These are phyloP conservation scores for Lasiodiplodia theobromae DNA, from an alignment of 2,329 filamentous ascomycete species.

Conservation along the genomic window DNA sequence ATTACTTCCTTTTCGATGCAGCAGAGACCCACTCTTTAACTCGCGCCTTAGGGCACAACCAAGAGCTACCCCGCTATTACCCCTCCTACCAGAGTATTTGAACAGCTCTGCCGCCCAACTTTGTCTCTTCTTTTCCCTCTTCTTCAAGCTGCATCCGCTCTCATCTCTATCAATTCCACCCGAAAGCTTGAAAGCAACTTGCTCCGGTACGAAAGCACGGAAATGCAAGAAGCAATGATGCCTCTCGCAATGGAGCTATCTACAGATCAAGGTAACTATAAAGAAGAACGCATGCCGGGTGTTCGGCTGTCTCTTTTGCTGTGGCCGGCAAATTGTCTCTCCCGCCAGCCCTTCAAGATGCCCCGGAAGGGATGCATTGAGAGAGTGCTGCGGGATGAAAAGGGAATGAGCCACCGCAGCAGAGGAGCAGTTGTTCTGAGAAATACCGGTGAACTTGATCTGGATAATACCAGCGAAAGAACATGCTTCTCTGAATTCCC, in stretches of 20 bases:
- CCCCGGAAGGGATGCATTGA: conserved; percentile 17
- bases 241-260: conserved; percentile 44
- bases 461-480: conserved; percentile 89
- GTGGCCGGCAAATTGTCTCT: conserved; percentile 17
- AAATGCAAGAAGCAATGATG: conserved; percentile 30
- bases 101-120: not conserved
- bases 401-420: conserved; percentile 33
- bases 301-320: conserved; percentile 36
- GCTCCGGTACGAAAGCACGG: conserved; percentile 26
- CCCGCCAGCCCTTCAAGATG: conserved; percentile 30
- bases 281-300: conserved; percentile 51
- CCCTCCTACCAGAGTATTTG: conserved; percentile 21
- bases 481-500: conserved; percentile 72
- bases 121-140: not conserved
- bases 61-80: conserved; percentile 29
- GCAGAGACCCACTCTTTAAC: conserved; percentile 9
- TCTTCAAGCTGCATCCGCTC: not conserved
- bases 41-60: conserved; percentile 14
- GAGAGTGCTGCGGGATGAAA: conserved; percentile 31
- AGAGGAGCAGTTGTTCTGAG: conserved; percentile 64
- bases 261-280: conserved; percentile 53
- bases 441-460: conserved; percentile 86
- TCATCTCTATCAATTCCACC: not conserved
- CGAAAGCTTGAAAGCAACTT: conserved; percentile 13
- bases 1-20: not conserved